phyloP scores from a whole-genome alignment of 148 eudicot species.

The Spergularia bocconei region DNA sequence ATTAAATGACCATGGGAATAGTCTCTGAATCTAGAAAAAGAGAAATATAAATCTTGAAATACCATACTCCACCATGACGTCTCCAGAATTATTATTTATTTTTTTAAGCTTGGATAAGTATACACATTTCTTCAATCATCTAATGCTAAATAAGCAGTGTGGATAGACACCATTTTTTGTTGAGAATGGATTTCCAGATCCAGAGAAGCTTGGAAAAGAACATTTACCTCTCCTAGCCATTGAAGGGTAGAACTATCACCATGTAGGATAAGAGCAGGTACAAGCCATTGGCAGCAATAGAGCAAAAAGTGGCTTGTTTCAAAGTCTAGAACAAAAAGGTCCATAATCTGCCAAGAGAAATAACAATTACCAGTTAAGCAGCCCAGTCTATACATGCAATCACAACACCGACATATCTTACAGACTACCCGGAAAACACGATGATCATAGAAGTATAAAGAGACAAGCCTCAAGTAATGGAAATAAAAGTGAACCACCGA shows the following conservation, averaged over 20 bases:
- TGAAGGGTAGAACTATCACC: conserved; percentile 57
- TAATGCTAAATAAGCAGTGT: neutral
- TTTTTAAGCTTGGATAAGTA: neutral
- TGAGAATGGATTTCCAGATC: conserved; percentile 2
- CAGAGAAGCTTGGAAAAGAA: neutral
- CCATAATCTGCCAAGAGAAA: conserved; percentile 59
- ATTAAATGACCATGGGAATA: neutral
- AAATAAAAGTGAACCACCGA: neutral
- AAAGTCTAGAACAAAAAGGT: conserved; percentile 70
- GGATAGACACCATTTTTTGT: neutral
- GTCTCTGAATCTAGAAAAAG: neutral
- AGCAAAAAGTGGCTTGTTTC: conserved; percentile 71
- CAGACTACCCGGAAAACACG: neutral
- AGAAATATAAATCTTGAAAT: neutral
- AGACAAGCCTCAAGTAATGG: neutral
- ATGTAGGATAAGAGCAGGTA: conserved; percentile 80
- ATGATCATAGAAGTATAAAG: neutral
- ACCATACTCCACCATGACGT: neutral
- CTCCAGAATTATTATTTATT: neutral
- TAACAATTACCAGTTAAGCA: conserved; percentile 3
- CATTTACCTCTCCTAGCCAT: conserved; percentile 68
- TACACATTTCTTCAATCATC: neutral
- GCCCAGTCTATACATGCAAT: neutral
- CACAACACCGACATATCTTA: neutral
- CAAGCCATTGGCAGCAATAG: conserved; percentile 89